phyloP scores from a whole-genome alignment of 805 yeast genomes.

The Kazachstania viticola region DNA sequence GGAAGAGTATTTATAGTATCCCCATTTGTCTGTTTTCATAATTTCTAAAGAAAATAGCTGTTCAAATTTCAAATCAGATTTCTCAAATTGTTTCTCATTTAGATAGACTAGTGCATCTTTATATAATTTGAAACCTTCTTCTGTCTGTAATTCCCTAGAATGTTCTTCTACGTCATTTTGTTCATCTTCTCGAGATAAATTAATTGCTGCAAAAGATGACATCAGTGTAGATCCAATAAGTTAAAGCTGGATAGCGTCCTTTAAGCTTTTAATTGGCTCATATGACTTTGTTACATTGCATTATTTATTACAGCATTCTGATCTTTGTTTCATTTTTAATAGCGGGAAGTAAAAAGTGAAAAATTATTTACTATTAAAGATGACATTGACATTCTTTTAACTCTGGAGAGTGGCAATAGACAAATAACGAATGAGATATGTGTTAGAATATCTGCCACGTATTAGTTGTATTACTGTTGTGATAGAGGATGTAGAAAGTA shows the following conservation, averaged over 20 bases:
- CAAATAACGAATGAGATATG: slow-evolving; percentile 3
- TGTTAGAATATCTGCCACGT: slow-evolving; percentile 8
- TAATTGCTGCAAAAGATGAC: slow-evolving; percentile 73
- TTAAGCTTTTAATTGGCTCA: too few relatives aligned
- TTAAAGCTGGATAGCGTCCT: too few relatives aligned
- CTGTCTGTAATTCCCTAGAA: slow-evolving; percentile 81
- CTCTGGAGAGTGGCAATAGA: too few relatives aligned
- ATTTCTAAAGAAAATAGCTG: slow-evolving; percentile 61
- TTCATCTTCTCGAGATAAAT: slow-evolving; percentile 60
- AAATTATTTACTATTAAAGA: too few relatives aligned
- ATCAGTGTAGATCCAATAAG: slow-evolving; percentile 6
- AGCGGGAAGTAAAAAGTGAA: too few relatives aligned
- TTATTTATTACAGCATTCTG: too few relatives aligned
- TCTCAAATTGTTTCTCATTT: slow-evolving; percentile 34
- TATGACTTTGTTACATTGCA: too few relatives aligned
- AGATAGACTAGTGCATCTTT: slow-evolving; percentile 60
- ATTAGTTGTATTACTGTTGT: neutral
- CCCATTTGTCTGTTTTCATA: slow-evolving; percentile 36
- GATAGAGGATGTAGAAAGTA: neutral
- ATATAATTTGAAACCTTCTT: slow-evolving; percentile 69
- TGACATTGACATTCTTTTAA: too few relatives aligned
- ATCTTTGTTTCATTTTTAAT: too few relatives aligned
- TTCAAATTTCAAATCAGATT: slow-evolving; percentile 46
- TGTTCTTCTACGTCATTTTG: slow-evolving; percentile 72
- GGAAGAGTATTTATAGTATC: slow-evolving; percentile 28